Conservation (phyloP, 768 basidiomycete species). For the Lactifluus hygrophoroides region DNA sequence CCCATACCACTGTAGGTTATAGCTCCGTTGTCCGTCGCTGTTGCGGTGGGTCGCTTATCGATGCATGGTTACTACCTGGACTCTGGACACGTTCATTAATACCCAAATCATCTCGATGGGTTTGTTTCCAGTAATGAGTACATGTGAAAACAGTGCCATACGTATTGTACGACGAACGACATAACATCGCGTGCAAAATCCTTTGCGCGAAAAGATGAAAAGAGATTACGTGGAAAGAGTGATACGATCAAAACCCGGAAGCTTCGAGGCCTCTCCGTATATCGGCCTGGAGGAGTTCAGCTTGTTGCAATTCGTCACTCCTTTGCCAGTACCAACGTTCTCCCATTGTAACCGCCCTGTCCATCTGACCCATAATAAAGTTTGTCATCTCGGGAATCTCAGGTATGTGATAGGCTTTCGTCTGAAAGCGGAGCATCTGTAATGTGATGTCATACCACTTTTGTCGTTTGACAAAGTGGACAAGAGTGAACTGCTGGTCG, state of each 20-base stretch:
- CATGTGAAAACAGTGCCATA: neutral
- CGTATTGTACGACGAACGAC: neutral
- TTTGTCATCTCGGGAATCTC: slow-evolving; percentile 38
- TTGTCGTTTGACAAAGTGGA: slow-evolving; percentile 49
- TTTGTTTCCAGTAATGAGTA: slow-evolving; percentile 4
- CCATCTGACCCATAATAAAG: slow-evolving; percentile 42
- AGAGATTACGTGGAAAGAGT: slow-evolving; percentile 1
- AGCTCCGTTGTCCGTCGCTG: slow-evolving; percentile 21
- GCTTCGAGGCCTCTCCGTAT: slow-evolving; percentile 60
- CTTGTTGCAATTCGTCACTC: slow-evolving; percentile 52
- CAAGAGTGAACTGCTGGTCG: slow-evolving; percentile 23
- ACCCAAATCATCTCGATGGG: neutral
- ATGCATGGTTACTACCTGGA: slow-evolving; percentile 30
- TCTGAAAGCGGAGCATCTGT: slow-evolving; percentile 50
- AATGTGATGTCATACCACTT: slow-evolving; percentile 48
- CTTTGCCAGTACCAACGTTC: slow-evolving; percentile 47
- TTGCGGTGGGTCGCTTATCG: slow-evolving; percentile 30
- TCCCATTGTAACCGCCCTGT: slow-evolving; percentile 34
- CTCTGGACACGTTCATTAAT: slow-evolving; percentile 17
- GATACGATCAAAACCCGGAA: slow-evolving; percentile 45
- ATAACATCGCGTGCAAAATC: neutral
- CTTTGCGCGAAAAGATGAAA: too few relatives aligned
- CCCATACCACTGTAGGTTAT: slow-evolving; percentile 23
- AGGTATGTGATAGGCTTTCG: slow-evolving; percentile 39
- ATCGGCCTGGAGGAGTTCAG: slow-evolving; percentile 53